Evolutionary conservation across 441 rosid species (phyloP).

Genomic region (Adansonia grandidieri): DNA sequence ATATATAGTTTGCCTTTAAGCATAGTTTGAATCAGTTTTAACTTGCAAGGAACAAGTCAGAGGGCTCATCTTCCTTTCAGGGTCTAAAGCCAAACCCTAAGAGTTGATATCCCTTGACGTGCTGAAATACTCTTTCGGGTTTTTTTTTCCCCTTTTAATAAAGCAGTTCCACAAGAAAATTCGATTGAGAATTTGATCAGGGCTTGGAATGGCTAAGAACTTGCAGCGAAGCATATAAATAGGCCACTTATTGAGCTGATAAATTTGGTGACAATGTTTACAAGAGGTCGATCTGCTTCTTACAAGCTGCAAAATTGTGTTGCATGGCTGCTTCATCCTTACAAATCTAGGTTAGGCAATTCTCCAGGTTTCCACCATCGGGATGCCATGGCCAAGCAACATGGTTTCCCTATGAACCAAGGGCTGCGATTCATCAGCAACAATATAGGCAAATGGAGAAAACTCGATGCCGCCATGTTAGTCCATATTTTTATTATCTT

Average conservation of each 20-base stretch:
- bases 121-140: neutral
- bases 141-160: neutral
- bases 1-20: constrained; percentile 12
- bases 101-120: constrained; percentile 37
- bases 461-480: constrained; percentile 20
- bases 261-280: constrained; percentile 23
- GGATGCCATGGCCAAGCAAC: constrained; percentile 7
- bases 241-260: neutral
- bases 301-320: constrained; percentile 26
- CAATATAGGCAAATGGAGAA: constrained; percentile 21
- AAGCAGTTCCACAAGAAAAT: constrained; percentile 17
- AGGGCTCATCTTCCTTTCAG: constrained; percentile 17
- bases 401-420: constrained; percentile 23
- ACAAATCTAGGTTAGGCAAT: constrained; percentile 12
- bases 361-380: neutral
- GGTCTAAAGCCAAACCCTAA: neutral
- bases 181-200: neutral
- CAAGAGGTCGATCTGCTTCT: constrained; percentile 17
- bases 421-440: constrained; percentile 30
- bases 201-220: neutral
- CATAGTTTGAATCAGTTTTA: constrained; percentile 19
- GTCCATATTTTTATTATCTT: neutral
- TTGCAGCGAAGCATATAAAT: constrained; percentile 8
- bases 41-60: constrained; percentile 37
- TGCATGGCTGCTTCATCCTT: neutral